Evolutionary conservation across 2,329 filamentous ascomycete genomes (phyloP).

Genomic region (Cladobotryum protrusum): DNA sequence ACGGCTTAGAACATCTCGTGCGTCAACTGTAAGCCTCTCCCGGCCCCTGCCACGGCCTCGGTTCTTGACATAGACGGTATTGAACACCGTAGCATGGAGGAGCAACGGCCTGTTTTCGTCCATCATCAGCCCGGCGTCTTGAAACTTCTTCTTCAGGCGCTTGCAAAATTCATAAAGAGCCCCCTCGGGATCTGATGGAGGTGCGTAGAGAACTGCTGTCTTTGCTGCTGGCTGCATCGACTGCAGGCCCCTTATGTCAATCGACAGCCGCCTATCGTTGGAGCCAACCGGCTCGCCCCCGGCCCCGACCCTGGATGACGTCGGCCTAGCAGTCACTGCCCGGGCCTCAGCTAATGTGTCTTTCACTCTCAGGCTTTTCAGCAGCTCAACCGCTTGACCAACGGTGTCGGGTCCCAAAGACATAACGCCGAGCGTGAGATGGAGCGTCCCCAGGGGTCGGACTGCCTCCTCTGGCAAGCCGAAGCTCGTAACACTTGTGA

Average conservation of each 20-base stretch:
- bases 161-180: slow-evolving; percentile 53
- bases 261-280: slow-evolving; percentile 22
- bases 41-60: slow-evolving; percentile 24
- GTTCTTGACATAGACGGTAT: slow-evolving; percentile 68
- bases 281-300: slow-evolving; percentile 1
- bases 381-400: slow-evolving; percentile 34
- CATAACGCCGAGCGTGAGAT: slow-evolving; percentile 86
- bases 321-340: slow-evolving; percentile 5
- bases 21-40: slow-evolving; percentile 46
- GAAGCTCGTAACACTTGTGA: slow-evolving; percentile 38
- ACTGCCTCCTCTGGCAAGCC: slow-evolving; percentile 61
- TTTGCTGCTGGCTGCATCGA: slow-evolving; percentile 54
- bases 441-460: slow-evolving; percentile 71
- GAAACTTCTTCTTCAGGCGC: slow-evolving; percentile 48
- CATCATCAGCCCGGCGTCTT: slow-evolving; percentile 48
- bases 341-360: slow-evolving; percentile 32
- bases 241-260: slow-evolving; percentile 50
- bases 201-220: slow-evolving; percentile 60
- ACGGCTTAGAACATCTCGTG: slow-evolving; percentile 46
- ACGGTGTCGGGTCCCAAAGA: slow-evolving; percentile 51
- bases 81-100: slow-evolving; percentile 79
- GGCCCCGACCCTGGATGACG: slow-evolving; percentile 4
- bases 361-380: slow-evolving; percentile 32
- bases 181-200: slow-evolving; percentile 48
- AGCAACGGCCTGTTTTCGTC: slow-evolving; percentile 58